Percentiles rank a stretch among this genome's conserved stretches.
These are phyloP conservation scores for Leccinum fallax DNA, from an alignment of 1,284 basidiomycete genomes.

Conservation along the genomic window DNA sequence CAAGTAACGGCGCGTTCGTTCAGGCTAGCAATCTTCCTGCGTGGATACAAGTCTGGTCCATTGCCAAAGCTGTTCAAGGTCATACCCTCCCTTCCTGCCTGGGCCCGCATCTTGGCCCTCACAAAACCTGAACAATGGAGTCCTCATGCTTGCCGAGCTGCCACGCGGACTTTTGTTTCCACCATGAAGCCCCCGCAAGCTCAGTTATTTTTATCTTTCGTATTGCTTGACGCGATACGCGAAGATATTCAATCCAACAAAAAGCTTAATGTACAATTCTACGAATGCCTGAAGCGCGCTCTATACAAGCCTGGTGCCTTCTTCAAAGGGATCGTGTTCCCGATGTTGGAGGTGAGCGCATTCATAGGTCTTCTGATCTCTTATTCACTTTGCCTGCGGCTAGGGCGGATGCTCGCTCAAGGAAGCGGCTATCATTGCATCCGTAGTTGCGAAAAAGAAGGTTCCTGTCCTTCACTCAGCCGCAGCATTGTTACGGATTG, in stretches of 20 bases:
- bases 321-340: constrained; percentile 98
- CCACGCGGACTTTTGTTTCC: constrained; percentile 95
- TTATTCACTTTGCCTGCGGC: constrained; percentile 4
- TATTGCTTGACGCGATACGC: constrained; percentile 88
- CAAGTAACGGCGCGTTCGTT: constrained; percentile 3
- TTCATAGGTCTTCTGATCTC: not conserved
- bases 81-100: constrained; percentile 92
- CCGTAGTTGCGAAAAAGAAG: constrained; percentile 89
- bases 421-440: constrained; percentile 94
- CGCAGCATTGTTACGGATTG: constrained; percentile 90
- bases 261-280: constrained; percentile 93
- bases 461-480: constrained; percentile 96
- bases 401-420: constrained; percentile 81
- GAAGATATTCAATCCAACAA: constrained; percentile 88
- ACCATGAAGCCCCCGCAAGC: constrained; percentile 96
- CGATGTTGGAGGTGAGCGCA: constrained; percentile 81
- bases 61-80: constrained; percentile 99
- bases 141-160: constrained; percentile 92
- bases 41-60: constrained; percentile 93
- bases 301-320: constrained; percentile 98
- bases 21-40: constrained; percentile 84
- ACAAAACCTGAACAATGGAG: constrained; percentile 95
- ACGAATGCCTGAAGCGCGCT: constrained; percentile 89
- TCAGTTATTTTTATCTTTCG: constrained; percentile 92
- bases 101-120: constrained; percentile 94